Evolutionary conservation across 805 yeast species (phyloP), one percentile per base, ranked within the genome.

Genomic region (Lipomyces chichibuensis): DNA sequence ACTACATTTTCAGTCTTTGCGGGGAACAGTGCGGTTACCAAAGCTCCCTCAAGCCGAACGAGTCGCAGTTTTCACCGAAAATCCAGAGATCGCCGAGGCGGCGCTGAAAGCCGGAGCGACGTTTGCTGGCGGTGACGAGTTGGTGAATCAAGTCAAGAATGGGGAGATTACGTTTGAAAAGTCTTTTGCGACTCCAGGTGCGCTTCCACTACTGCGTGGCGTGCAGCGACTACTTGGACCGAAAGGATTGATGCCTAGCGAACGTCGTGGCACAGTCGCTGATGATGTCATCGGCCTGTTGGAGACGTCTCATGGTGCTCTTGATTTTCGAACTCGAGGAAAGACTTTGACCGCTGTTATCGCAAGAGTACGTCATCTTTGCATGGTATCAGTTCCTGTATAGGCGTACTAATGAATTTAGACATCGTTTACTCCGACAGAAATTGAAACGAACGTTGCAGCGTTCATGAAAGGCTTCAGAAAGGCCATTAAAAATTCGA

Each of bases 161-260:
- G 85, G 84, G 20, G 80, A 80, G 39, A 74, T 86, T 39, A 83
- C 84, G 70, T 89, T 87, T 73, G 92, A 92, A 74, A 88, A 88
- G 74, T 87, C 92, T 58, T 88, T 89, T 75, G 96, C 97, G 5
- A 89, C 97, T 1, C 91, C 97, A 0, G 97, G 91, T 49, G 85
- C 92, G 65, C 84, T 84, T 27, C 78, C 84, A n/a, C 82, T 83
- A 32, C 81, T 95, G 70, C 75, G 73, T n/a, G 84, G 85, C 65
- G 80, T 91, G 27, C 97, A 95, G n/a, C 85, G 92, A 74, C 80
- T 84, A 11, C 83, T 95, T 73, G 98, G 98, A 66, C 96, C 97
- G 39, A 87, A 83, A 74, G 97, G 96, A 29, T 83, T 95, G 72
- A 88, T 93, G 90, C 98, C 99, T 58, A 84, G 85, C 56, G 87